A percentile compares a stretch with the other conserved stretches of the same genome.
phyloP scores from a whole-genome alignment of 1,139 yeast species.

The Waltiozyma sp. region DNA sequence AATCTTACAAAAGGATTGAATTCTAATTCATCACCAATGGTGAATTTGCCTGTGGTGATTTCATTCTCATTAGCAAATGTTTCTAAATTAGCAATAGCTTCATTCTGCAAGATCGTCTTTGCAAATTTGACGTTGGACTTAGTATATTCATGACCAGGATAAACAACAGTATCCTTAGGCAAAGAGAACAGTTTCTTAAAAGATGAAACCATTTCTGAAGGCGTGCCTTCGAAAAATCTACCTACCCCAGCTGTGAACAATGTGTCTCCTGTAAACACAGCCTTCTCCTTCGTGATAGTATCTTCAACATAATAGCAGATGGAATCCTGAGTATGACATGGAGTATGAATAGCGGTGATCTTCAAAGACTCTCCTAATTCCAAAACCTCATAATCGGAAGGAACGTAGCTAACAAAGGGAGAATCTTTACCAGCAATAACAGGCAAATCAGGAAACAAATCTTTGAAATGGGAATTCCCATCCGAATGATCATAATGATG shows the following conservation, averaged over 20 bases:
- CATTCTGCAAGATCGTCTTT: conserved; percentile 42
- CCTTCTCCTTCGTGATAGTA: conserved; percentile 44
- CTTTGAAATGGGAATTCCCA: conserved; percentile 50
- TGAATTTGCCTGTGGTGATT: conserved; percentile 71
- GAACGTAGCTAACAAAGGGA: conserved; percentile 57
- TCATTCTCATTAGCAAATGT: conserved; percentile 44
- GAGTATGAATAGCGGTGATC: conserved; percentile 85
- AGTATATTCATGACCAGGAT: conserved; percentile 96
- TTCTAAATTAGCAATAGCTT: conserved; percentile 45
- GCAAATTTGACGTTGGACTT: conserved; percentile 71
- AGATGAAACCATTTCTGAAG: conserved; percentile 67
- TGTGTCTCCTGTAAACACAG: conserved; percentile 93
- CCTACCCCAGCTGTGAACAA: conserved; percentile 94
- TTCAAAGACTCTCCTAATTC: conserved; percentile 51
- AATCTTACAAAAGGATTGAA: conserved; percentile 89
- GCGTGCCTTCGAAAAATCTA: conserved; percentile 86
- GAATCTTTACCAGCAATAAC: conserved; percentile 83
- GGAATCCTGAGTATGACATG: conserved; percentile 96
- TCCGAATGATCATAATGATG: conserved; percentile 94
- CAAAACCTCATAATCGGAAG: conserved; percentile 51
- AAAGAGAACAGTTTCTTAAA: conserved; percentile 49
- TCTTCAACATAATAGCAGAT: conserved; percentile 78
- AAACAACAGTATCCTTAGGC: conserved; percentile 63
- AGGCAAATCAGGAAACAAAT: conserved; percentile 30
- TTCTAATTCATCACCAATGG: conserved; percentile 70